Percentiles rank a stretch among this genome's conserved stretches.
Evolutionary conservation across 176 grass and related monocot species (phyloP).

Genomic region (Cenchrus americanus): DNA sequence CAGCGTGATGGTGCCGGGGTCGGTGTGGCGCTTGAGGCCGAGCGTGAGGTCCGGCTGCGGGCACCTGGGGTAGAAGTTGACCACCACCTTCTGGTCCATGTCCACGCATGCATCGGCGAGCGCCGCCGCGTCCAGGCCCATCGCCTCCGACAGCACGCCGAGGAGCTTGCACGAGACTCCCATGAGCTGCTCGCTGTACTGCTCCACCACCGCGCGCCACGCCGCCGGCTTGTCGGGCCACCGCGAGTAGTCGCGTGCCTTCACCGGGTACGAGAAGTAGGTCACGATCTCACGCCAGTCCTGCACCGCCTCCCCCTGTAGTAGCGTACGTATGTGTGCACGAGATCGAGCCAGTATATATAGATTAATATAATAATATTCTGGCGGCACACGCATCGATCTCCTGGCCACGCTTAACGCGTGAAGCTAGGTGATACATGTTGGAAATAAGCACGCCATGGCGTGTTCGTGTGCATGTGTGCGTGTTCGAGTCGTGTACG

Average conservation of each 20-base stretch:
- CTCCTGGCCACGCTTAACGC: neutral
- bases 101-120: slow-evolving; percentile 75
- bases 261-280: slow-evolving; percentile 89
- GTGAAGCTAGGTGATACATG: neutral
- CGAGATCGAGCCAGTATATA: too few relatives aligned
- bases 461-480: too few relatives aligned
- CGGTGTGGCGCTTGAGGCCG: slow-evolving; percentile 91
- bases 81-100: slow-evolving; percentile 95
- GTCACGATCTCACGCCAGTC: slow-evolving; percentile 95
- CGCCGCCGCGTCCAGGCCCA: slow-evolving; percentile 69
- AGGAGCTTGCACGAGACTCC: slow-evolving; percentile 68
- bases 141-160: slow-evolving; percentile 81
- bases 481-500: too few relatives aligned
- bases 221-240: slow-evolving; percentile 87
- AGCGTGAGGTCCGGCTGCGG: slow-evolving; percentile 94
- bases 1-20: slow-evolving; percentile 91
- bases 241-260: slow-evolving; percentile 67
- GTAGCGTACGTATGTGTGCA: neutral
- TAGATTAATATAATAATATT: too few relatives aligned
- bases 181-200: slow-evolving; percentile 84
- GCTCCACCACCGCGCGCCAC: slow-evolving; percentile 69
- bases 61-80: slow-evolving; percentile 97
- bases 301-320: slow-evolving; percentile 83
- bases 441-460: too few relatives aligned
- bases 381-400: too few relatives aligned